phyloP scores from a whole-genome alignment of 306 rosid species.

The Erythrophleum fordii region DNA sequence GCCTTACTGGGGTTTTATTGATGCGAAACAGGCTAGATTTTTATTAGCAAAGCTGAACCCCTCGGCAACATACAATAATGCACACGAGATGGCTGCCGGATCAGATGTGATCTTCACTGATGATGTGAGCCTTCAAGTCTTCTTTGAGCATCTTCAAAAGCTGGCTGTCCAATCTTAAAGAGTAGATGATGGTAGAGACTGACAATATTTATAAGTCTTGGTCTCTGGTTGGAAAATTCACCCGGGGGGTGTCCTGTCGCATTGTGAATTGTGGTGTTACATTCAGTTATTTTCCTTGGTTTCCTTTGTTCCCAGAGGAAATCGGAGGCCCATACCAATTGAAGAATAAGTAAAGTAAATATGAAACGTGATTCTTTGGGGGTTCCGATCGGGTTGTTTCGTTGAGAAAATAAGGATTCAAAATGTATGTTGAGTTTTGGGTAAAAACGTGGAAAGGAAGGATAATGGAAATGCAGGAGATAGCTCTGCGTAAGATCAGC shows the following conservation, averaged over 20 bases:
- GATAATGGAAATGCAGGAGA: constrained; percentile 46
- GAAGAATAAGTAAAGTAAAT: constrained; percentile 56
- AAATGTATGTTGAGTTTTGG: constrained; percentile 42
- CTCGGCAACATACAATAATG: constrained; percentile 88
- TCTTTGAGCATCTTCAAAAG: constrained; percentile 97
- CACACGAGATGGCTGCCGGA: constrained; percentile 88
- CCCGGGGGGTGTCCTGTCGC: constrained; percentile 36
- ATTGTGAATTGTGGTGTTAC: constrained; percentile 49
- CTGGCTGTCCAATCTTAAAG: constrained; percentile 94
- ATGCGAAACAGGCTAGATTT: constrained; percentile 82
- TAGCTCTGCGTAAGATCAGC: constrained; percentile 32
- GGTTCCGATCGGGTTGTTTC: constrained; percentile 50
- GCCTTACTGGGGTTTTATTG: constrained; percentile 21
- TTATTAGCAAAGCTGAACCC: constrained; percentile 96
- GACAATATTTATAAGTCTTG: constrained; percentile 48
- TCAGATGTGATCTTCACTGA: constrained; percentile 96
- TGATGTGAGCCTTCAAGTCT: constrained; percentile 97
- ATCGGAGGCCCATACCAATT: constrained; percentile 48
- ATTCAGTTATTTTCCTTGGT: constrained; percentile 52
- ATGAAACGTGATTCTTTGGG: constrained; percentile 52
- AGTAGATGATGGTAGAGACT: constrained; percentile 41
- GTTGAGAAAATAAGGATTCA: constrained; percentile 50
- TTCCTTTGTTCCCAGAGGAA: constrained; percentile 56
- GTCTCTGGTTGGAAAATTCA: constrained; percentile 56
- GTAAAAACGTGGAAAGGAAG: constrained; percentile 51